These are phyloP conservation scores for Claviceps spartinae DNA, from an alignment of 2,329 filamentous ascomycete species.

Conservation along the genomic window DNA sequence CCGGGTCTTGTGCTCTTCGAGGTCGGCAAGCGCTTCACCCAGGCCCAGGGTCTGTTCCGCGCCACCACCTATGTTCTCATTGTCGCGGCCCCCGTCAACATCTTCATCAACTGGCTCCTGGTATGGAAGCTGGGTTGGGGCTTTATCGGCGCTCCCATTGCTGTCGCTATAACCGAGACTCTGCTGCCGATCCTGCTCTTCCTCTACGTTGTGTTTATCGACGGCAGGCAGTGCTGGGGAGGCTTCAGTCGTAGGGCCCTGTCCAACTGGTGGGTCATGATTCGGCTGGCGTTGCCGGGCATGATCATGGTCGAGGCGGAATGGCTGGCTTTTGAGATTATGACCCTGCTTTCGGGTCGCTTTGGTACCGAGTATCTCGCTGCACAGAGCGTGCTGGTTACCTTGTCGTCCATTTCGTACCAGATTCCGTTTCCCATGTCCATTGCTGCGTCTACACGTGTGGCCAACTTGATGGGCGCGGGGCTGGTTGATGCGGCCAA, in stretches of 20 bases:
- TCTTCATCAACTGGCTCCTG: constrained; percentile 64
- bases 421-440: constrained; percentile 86
- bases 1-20: constrained; percentile 70
- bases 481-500: constrained; percentile 69
- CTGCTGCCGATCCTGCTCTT: constrained; percentile 66
- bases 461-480: constrained; percentile 86
- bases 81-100: constrained; percentile 63
- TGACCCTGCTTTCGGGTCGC: constrained; percentile 70
- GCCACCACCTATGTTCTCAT: constrained; percentile 67
- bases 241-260: constrained; percentile 61
- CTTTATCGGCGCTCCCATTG: constrained; percentile 71
- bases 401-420: constrained; percentile 67
- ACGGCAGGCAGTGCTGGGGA: constrained; percentile 70
- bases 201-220: constrained; percentile 61
- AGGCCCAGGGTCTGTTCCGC: constrained; percentile 69
- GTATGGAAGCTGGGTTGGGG: constrained; percentile 58
- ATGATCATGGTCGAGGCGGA: constrained; percentile 92
- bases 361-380: constrained; percentile 70
- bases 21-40: constrained; percentile 65
- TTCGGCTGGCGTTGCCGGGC: constrained; percentile 74
- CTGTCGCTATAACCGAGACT: constrained; percentile 65
- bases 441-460: constrained; percentile 75
- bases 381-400: constrained; percentile 75
- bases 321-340: constrained; percentile 82
- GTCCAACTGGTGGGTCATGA: constrained; percentile 67